phyloP scores from a whole-genome alignment of 1,284 basidiomycete genomes.

The Rhodotorula sp. region DNA sequence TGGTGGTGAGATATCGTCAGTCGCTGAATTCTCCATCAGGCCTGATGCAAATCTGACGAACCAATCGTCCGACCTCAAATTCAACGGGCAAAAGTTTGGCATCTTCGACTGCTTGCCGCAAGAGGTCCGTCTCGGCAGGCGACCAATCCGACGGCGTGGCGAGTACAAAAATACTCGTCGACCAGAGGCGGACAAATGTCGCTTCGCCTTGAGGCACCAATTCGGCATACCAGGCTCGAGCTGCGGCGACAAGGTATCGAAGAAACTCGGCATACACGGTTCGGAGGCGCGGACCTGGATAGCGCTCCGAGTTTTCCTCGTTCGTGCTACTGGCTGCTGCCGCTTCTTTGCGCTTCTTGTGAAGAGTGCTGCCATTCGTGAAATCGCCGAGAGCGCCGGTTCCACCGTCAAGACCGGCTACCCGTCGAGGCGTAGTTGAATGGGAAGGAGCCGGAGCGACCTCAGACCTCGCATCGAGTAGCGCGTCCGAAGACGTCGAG shows the following conservation, averaged over 20 bases:
- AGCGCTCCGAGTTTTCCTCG: neutral
- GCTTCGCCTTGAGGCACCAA: conserved; percentile 3
- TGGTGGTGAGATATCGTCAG: neutral
- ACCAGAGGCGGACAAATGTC: conserved; percentile 25
- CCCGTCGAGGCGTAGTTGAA: neutral
- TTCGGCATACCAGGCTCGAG: conserved; percentile 24
- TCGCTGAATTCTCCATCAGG: neutral
- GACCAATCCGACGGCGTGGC: conserved; percentile 19
- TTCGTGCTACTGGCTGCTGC: neutral
- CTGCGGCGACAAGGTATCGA: conserved; percentile 3
- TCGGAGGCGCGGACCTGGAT: conserved; percentile 13
- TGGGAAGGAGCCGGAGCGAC: neutral
- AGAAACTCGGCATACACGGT: conserved; percentile 16
- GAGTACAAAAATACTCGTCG: conserved; percentile 3
- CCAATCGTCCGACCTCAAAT: conserved; percentile 4
- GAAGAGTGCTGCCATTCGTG: too few relatives aligned
- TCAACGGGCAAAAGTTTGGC: conserved; percentile 7
- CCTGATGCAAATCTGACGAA: neutral
- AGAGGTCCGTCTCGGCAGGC: neutral
- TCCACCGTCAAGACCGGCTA: neutral
- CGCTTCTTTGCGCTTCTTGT: neutral
- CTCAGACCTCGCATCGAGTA: conserved; percentile 8
- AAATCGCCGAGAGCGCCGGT: conserved; percentile 5
- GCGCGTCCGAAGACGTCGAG: conserved; percentile 2
- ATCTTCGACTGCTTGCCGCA: conserved; percentile 12